A percentile compares a stretch with the other conserved stretches of the same genome.
Conservation (phyloP, 108 stramenopile genomes). For the Schizochytrium sp. region DNA sequence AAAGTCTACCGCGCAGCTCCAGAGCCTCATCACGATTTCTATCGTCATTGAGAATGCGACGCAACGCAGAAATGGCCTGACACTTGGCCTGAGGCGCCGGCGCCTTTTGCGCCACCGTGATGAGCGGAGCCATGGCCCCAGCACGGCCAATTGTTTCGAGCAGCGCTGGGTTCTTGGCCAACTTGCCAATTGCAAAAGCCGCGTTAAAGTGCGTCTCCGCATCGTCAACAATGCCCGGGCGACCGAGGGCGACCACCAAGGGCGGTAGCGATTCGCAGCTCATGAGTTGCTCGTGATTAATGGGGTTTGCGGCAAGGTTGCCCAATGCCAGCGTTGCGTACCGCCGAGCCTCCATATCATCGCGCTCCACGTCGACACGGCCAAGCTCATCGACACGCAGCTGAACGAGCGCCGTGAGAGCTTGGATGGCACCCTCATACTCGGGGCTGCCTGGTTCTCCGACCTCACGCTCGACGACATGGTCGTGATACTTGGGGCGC, state of each 20-base stretch:
- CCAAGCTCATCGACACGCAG: not conserved
- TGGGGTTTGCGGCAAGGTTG: slow-evolving; percentile 38
- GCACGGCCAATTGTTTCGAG: slow-evolving; percentile 26
- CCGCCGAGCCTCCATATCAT: slow-evolving; percentile 49
- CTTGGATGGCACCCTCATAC: not conserved
- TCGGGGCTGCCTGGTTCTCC: not conserved
- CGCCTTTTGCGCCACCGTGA: not conserved
- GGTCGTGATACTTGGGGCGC: not conserved
- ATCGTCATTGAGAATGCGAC: slow-evolving; percentile 40
- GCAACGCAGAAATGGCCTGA: slow-evolving; percentile 56
- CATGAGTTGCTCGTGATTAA: slow-evolving; percentile 38
- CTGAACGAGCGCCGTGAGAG: not conserved
- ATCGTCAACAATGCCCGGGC: slow-evolving; percentile 30
- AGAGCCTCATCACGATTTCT: slow-evolving; percentile 36
- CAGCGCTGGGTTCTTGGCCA: slow-evolving; percentile 43
- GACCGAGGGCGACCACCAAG: slow-evolving; percentile 27
- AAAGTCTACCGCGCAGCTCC: not conserved
- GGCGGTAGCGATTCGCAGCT: slow-evolving; percentile 22
- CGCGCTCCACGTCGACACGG: slow-evolving; percentile 25
- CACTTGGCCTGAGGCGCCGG: slow-evolving; percentile 36
- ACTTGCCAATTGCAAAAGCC: slow-evolving; percentile 60
- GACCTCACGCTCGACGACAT: slow-evolving; percentile 24
- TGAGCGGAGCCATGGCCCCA: slow-evolving; percentile 34
- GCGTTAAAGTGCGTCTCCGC: slow-evolving; percentile 59
- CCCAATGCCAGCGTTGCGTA: slow-evolving; percentile 67